Percentiles rank a stretch among this genome's conserved stretches.
Evolutionary conservation across 768 basidiomycete genomes (phyloP).

Genomic region (Serpula lacrymans): DNA sequence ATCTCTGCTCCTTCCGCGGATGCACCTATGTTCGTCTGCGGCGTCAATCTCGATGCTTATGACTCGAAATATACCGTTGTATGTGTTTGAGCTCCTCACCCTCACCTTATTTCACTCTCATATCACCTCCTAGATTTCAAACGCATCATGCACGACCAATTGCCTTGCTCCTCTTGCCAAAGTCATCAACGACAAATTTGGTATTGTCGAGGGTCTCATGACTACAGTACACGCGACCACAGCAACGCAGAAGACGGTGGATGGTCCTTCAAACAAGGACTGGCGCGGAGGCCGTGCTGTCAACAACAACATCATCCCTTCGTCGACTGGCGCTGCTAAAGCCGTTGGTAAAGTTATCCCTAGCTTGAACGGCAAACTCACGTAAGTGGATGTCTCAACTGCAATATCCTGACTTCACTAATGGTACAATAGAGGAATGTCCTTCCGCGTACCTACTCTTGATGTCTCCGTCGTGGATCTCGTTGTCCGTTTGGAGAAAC

Average conservation of each 20-base stretch:
- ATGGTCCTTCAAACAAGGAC: conserved; percentile 93
- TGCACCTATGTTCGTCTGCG: conserved; percentile 91
- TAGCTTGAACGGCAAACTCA: conserved; percentile 93
- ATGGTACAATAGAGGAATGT: conserved; percentile 59
- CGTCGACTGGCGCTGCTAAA: conserved; percentile 98
- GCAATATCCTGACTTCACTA: neutral
- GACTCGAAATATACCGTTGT: conserved; percentile 85
- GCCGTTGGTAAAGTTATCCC: conserved; percentile 99
- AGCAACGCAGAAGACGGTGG: conserved; percentile 93
- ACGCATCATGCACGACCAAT: conserved; percentile 99
- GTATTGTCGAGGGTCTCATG: conserved; percentile 97
- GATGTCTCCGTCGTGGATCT: conserved; percentile 99
- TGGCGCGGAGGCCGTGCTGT: conserved; percentile 97
- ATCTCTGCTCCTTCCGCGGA: conserved; percentile 99
- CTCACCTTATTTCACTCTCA: neutral
- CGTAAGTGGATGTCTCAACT: conserved; percentile 49
- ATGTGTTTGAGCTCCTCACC: conserved; percentile 29
- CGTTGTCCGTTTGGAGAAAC: conserved; percentile 87
- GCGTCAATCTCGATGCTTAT: conserved; percentile 94
- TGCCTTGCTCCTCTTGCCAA: conserved; percentile 99
- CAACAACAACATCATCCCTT: conserved; percentile 98
- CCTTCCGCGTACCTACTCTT: conserved; percentile 96
- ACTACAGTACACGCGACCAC: conserved; percentile 97
- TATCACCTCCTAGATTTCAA: conserved; percentile 66
- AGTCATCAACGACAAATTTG: conserved; percentile 95